Percentiles rank a stretch among this genome's conserved stretches.
phyloP scores from a whole-genome alignment of 768 basidiomycete genomes.

The Agrocybe pediades region DNA sequence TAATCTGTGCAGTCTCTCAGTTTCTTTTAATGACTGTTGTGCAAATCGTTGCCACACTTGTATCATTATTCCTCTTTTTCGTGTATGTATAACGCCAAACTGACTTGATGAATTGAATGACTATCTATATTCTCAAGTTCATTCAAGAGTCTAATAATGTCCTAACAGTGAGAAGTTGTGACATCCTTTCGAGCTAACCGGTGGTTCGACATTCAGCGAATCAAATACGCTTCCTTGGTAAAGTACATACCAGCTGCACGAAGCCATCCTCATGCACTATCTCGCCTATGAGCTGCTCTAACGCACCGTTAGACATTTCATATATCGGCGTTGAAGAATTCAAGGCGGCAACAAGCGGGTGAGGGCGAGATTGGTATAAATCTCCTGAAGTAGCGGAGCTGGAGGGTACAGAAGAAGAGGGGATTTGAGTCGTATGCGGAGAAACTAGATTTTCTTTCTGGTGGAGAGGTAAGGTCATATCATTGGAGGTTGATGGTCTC shows the following conservation, averaged over 20 bases:
- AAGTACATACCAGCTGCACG: constrained; percentile 59
- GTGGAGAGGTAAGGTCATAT: background rate
- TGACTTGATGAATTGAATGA: background rate
- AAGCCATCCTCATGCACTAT: constrained; percentile 80
- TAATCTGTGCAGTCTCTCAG: background rate
- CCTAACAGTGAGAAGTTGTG: background rate
- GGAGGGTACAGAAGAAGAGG: background rate
- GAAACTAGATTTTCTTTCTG: background rate
- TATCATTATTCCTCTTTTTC: background rate
- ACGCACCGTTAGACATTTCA: constrained; percentile 46
- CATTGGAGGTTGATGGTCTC: background rate
- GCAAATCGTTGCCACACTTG: background rate
- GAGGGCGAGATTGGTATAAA: background rate
- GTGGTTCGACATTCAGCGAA: background rate
- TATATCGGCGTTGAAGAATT: constrained; percentile 52
- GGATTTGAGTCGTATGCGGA: background rate
- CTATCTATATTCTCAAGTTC: background rate
- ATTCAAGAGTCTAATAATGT: background rate
- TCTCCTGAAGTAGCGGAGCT: background rate
- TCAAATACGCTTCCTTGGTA: background rate
- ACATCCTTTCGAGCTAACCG: background rate
- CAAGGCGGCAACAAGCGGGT: constrained; percentile 38
- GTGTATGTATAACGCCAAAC: too few relatives aligned
- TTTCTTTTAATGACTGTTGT: background rate
- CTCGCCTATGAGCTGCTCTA: constrained; percentile 60